phyloP scores from a whole-genome alignment of 2,329 filamentous ascomycete species.

The Amylocarpus encephaloides region DNA sequence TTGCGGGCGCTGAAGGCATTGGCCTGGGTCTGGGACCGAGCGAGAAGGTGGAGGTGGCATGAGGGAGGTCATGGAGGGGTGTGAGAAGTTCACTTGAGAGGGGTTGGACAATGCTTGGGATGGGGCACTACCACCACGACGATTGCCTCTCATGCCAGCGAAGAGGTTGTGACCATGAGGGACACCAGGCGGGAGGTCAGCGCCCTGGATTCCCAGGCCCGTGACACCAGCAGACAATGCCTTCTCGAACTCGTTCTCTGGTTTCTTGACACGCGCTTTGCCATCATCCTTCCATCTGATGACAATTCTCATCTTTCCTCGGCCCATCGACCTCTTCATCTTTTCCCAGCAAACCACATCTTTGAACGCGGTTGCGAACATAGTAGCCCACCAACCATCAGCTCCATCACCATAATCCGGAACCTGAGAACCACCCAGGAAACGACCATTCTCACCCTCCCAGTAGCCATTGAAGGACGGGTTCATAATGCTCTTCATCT shows the following conservation, averaged over 20 bases:
- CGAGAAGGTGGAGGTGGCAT: neutral
- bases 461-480: neutral
- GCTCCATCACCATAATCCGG: neutral
- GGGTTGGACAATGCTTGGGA: too few species aligned
- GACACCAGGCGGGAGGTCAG: too few species aligned
- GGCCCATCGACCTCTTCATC: conserved; percentile 18
- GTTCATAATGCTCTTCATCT: neutral
- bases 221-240: neutral
- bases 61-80: neutral
- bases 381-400: conserved; percentile 21
- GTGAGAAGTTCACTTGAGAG: neutral
- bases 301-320: conserved; percentile 22
- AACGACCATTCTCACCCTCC: neutral
- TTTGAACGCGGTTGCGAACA: conserved; percentile 9
- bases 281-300: conserved; percentile 14
- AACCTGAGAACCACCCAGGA: neutral
- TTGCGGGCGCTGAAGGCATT: too few species aligned
- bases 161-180: too few species aligned
- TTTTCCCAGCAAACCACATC: conserved; percentile 18
- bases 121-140: too few species aligned
- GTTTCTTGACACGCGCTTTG: neutral
- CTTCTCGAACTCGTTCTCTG: neutral
- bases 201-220: neutral
- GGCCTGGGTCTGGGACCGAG: too few species aligned
- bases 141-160: too few species aligned